Conservation (phyloP, 371 early-diverging fungal genomes). For the Actinomortierella wolfii region DNA sequence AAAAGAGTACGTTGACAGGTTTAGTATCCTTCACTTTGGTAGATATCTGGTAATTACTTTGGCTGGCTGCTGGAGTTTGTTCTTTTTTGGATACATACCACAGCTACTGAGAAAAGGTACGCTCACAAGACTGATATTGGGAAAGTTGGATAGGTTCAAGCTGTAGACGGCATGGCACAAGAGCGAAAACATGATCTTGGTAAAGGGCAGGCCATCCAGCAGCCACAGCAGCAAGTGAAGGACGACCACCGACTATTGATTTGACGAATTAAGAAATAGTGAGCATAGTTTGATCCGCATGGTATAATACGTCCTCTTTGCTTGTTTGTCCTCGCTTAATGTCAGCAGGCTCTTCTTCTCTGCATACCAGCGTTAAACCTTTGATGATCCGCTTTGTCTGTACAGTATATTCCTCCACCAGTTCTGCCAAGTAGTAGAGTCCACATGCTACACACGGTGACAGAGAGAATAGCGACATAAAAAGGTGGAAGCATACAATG, state of each 20-base stretch:
- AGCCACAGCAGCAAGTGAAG: constrained; percentile 70
- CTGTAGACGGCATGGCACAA: constrained; percentile 74
- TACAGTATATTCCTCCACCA: constrained; percentile 84
- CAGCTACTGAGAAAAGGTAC: constrained; percentile 69
- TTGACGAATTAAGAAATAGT: background rate
- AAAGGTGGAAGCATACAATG: background rate
- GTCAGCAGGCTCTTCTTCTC: background rate
- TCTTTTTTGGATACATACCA: constrained; percentile 46
- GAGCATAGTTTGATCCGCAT: background rate
- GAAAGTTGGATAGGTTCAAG: constrained; percentile 73
- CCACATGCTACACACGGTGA: constrained; percentile 69
- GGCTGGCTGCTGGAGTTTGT: background rate
- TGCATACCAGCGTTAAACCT: constrained; percentile 64
- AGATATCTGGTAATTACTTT: too few species aligned
- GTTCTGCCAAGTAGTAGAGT: constrained; percentile 59
- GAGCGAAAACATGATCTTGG: constrained; percentile 65
- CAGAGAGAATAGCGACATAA: background rate
- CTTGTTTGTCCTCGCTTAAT: background rate
- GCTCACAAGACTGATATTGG: constrained; percentile 69
- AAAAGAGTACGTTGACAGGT: too few species aligned
- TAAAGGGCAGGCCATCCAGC: constrained; percentile 71
- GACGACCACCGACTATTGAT: constrained; percentile 54
- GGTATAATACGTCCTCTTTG: background rate
- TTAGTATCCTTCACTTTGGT: too few species aligned
- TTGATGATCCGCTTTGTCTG: constrained; percentile 77